Conservation (phyloP, 2,329 filamentous ascomycete genomes). For the Pyrenophora graminea region DNA sequence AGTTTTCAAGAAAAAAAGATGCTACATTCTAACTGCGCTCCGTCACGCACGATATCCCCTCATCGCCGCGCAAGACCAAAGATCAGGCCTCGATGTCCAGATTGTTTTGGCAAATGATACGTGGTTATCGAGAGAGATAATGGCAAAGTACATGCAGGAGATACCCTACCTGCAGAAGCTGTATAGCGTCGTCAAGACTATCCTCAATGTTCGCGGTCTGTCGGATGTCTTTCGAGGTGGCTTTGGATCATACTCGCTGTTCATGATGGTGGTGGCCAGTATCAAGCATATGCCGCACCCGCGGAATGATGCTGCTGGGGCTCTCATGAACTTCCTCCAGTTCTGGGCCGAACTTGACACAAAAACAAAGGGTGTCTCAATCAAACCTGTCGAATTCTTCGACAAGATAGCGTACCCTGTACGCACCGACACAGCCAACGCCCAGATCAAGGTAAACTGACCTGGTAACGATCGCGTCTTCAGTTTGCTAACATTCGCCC, state of each 20-base stretch:
- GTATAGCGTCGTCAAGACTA: slow-evolving; percentile 56
- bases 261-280: slow-evolving; percentile 62
- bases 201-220: slow-evolving; percentile 56
- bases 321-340: slow-evolving; percentile 55
- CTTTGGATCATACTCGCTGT: slow-evolving; percentile 58
- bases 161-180: slow-evolving; percentile 56
- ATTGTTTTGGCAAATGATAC: slow-evolving; percentile 55
- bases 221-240: slow-evolving; percentile 55
- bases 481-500: slow-evolving; percentile 10
- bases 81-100: slow-evolving; percentile 57
- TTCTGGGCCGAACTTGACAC: slow-evolving; percentile 57
- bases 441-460: slow-evolving; percentile 22
- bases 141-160: slow-evolving; percentile 54
- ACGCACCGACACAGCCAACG: slow-evolving; percentile 21
- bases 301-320: slow-evolving; percentile 44
- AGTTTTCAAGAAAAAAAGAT: slow-evolving; percentile 8
- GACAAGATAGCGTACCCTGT: slow-evolving; percentile 36
- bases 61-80: slow-evolving; percentile 49
- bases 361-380: slow-evolving; percentile 53
- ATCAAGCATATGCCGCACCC: slow-evolving; percentile 51
- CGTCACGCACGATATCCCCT: slow-evolving; percentile 47
- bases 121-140: slow-evolving; percentile 47
- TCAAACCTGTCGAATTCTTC: slow-evolving; percentile 54
- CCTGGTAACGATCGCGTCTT: neutral
- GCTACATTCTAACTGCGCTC: slow-evolving; percentile 19